Evolutionary conservation across 1,139 yeast genomes (phyloP), one percentile per base, ranked within the genome.

Genomic region (Tardiomyces blankii): DNA sequence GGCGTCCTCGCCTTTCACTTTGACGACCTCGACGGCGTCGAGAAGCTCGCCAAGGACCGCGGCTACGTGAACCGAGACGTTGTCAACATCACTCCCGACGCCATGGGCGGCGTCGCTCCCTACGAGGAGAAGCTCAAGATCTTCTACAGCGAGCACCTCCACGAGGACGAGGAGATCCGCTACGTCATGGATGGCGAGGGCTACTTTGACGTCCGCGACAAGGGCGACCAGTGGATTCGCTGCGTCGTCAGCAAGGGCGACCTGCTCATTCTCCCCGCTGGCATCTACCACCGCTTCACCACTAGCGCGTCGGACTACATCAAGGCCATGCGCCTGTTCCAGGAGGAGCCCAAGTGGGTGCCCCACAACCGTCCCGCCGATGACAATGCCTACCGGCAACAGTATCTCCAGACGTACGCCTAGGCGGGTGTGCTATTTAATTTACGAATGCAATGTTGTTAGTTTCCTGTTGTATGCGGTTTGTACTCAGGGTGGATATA

Each of bases 301-400:
- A 71, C 89, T 54, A 74, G 88, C 6, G 65, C 67, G 12, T 61
- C 67, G 47, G 78, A 81, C 60, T 74, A 74, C 54, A 82, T 89
- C 54, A 75, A 76, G 53, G 96, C 97, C 6, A 65, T 85, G 59
- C 72, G 98, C 52, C 69, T 91, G 55, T 91, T 91, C 69, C 80
- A 87, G 65, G 96, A 88, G 56, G 96, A 89, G 66, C 97, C 97
- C 30, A 88, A 87, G 62, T 91, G 98, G 97, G 78, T 84, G 47
- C 96, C 97, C 9, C 76, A 86, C 58, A 78, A 80, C 61, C 75
- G 95, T 52, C 78, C 82, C 0, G 72, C 70, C 14, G 75, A 70
- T 50, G 51, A 51, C 16, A 73, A 74, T 55, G 44, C 54, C 38
- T 60, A 63, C 52, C 66, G 80, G 49, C 48, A 57, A 46, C 63